These are phyloP conservation scores for Pichia eremophila DNA, from an alignment of 805 yeast species.

Conservation along the genomic window DNA sequence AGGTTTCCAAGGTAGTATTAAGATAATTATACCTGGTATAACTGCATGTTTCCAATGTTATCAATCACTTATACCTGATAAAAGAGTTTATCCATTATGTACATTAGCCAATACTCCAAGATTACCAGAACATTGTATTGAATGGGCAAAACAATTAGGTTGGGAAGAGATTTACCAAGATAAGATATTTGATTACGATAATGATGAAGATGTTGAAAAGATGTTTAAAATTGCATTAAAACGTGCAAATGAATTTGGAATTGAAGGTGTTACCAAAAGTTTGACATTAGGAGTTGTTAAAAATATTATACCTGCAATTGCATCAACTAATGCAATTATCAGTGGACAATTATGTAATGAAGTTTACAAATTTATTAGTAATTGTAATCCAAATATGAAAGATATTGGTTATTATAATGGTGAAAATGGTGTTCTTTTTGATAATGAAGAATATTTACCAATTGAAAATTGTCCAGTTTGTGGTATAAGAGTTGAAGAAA, in stretches of 20 bases:
- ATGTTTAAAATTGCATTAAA: constrained; percentile 42
- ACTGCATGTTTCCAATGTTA: constrained; percentile 94
- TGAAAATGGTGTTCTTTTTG: constrained; percentile 65
- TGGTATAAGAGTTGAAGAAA: constrained; percentile 31
- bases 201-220: constrained; percentile 55
- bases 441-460: constrained; percentile 56
- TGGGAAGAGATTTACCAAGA: constrained; percentile 47
- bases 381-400: constrained; percentile 53
- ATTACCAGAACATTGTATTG: constrained; percentile 87
- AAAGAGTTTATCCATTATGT: constrained; percentile 74
- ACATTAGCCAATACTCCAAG: constrained; percentile 94
- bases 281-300: constrained; percentile 83
- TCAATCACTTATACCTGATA: constrained; percentile 57
- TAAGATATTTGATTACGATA: constrained; percentile 56
- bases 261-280: constrained; percentile 64
- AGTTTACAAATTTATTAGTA: constrained; percentile 68
- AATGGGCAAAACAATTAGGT: constrained; percentile 71
- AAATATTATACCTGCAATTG: constrained; percentile 87
- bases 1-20: constrained; percentile 85
- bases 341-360: constrained; percentile 88
- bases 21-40: constrained; percentile 76
- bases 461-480: constrained; percentile 69
- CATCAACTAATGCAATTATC: constrained; percentile 85
- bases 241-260: constrained; percentile 59
- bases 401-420: constrained; percentile 89